These are phyloP conservation scores for Santalum album DNA, from an alignment of 164 flowering plant species.

Conservation along the genomic window DNA sequence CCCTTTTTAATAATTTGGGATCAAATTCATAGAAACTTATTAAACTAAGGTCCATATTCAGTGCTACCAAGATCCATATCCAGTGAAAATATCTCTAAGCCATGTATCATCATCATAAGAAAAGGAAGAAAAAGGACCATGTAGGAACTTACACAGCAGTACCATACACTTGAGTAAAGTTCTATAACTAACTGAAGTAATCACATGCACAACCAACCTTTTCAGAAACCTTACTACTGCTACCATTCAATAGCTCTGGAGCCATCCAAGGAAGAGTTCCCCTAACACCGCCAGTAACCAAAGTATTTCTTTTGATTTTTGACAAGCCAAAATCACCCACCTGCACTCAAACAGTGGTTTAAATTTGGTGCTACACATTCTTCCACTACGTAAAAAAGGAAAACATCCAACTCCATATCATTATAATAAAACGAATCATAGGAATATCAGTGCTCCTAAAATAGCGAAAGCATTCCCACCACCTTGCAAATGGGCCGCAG, in stretches of 20 bases:
- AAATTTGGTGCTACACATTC: not conserved
- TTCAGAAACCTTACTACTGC: constrained; percentile 95
- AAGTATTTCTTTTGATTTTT: constrained; percentile 91
- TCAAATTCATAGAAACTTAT: no score
- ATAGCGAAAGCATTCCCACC: constrained; percentile 5
- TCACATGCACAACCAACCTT: constrained; percentile 41
- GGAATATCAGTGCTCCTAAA: not conserved
- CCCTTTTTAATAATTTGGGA: not conserved
- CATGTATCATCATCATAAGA: no score
- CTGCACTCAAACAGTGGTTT: constrained; percentile 27
- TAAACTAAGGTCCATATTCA: no score
- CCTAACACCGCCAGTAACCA: constrained; percentile 97
- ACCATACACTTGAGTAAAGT: no score
- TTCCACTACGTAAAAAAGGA: not conserved
- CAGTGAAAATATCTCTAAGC: no score
- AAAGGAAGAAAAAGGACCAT: no score
- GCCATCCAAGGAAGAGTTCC: constrained; percentile 99
- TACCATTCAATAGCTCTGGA: constrained; percentile 89
- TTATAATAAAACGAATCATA: not conserved
- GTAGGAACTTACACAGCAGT: no score
- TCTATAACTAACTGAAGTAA: no score
- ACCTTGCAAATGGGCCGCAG: constrained; percentile 89
- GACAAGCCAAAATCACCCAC: constrained; percentile 98
- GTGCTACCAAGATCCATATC: no score
- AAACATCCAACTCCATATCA: not conserved